phyloP scores from a whole-genome alignment of 2,329 filamentous ascomycete species.

The Fusarium verticillioides region DNA sequence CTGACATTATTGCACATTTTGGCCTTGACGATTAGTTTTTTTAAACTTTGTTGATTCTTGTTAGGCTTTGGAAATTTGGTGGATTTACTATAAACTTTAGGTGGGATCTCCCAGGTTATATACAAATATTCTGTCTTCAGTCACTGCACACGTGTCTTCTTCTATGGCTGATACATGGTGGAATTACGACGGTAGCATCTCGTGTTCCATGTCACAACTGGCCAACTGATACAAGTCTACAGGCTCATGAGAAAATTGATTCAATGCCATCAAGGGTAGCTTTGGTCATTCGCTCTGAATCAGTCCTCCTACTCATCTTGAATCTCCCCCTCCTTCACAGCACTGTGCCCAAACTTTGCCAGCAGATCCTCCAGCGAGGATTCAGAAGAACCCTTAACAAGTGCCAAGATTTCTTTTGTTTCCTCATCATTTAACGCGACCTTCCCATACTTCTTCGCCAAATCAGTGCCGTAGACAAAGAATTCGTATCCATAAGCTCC shows the following conservation, averaged over 20 bases:
- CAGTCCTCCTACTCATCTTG: neutral
- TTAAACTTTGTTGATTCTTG: neutral
- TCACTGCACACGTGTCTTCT: neutral
- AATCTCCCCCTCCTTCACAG: neutral
- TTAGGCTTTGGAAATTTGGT: neutral
- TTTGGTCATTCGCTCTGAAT: neutral
- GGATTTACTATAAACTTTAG: neutral
- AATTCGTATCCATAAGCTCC: neutral
- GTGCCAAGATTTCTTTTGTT: neutral
- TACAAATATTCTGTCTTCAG: neutral
- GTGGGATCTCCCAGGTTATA: neutral
- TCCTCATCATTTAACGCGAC: neutral
- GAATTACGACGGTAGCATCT: neutral
- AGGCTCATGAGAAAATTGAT: accelerated
- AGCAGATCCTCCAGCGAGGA: neutral
- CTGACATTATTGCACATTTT: neutral
- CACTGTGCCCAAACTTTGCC: neutral
- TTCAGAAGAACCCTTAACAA: neutral
- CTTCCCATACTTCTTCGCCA: neutral
- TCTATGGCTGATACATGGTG: neutral
- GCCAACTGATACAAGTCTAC: no score
- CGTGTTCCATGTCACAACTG: neutral
- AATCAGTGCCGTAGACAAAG: neutral
- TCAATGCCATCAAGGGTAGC: neutral
- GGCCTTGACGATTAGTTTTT: no score